phyloP scores from a whole-genome alignment of 805 yeast genomes.

The Sugiyamaella mastotermitis region DNA sequence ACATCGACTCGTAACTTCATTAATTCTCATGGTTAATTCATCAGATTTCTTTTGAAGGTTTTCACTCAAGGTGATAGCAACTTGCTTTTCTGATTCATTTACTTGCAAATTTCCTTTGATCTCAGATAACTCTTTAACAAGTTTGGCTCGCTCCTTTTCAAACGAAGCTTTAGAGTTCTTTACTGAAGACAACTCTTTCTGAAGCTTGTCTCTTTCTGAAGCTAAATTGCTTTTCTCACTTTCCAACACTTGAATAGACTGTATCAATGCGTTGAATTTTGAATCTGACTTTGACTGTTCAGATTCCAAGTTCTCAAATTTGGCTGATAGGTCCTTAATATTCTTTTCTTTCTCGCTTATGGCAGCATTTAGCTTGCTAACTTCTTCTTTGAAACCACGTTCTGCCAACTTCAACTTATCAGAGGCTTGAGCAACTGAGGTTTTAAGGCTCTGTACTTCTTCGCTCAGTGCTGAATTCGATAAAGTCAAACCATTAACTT shows the following conservation, averaged over 20 bases:
- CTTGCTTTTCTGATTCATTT: constrained; percentile 15
- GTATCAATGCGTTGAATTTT: constrained; percentile 11
- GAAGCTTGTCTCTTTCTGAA: constrained; percentile 4
- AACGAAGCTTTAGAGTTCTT: constrained; percentile 9
- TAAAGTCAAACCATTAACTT: no score
- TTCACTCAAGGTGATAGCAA: constrained; percentile 1
- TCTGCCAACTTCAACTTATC: no score
- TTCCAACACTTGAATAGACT: constrained; percentile 8
- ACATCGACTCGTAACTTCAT: constrained; percentile 54
- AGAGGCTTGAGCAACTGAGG: no score
- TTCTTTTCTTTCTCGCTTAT: constrained; percentile 36
- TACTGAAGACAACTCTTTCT: constrained; percentile 12
- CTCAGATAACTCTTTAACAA: constrained; percentile 15
- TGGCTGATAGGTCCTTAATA: constrained; percentile 38
- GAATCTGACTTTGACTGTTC: constrained; percentile 32
- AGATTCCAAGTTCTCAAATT: constrained; percentile 34
- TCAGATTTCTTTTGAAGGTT: constrained; percentile 26
- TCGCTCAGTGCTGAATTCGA: no score
- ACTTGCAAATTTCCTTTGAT: constrained; percentile 10
- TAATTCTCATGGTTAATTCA: constrained; percentile 46
- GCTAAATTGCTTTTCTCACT: not conserved
- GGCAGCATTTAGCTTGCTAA: constrained; percentile 30
- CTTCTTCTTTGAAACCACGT: constrained; percentile 26
- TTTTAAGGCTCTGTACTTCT: no score
- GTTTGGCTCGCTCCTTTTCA: constrained; percentile 16